These are phyloP conservation scores for Fusarium sororula DNA, from an alignment of 2,329 filamentous ascomycete genomes.

Conservation along the genomic window DNA sequence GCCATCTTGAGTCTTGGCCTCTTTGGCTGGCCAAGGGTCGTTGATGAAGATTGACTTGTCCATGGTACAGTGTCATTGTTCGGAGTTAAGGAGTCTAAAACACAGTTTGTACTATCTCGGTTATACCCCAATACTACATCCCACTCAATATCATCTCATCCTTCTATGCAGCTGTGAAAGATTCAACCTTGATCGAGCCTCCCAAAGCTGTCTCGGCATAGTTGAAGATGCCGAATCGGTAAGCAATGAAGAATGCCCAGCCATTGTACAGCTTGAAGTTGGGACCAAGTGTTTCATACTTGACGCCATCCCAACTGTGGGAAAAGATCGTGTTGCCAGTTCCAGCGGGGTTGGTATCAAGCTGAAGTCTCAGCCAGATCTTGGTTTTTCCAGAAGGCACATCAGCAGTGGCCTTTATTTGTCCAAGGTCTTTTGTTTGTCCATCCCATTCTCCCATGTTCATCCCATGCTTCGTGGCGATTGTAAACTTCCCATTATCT, in stretches of 20 bases:
- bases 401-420: constrained; percentile 29
- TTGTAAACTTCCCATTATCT: constrained; percentile 37
- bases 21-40: too few relatives aligned
- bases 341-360: constrained; percentile 39
- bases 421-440: constrained; percentile 26
- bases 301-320: constrained; percentile 28
- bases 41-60: too few relatives aligned
- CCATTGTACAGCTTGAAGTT: constrained; percentile 50
- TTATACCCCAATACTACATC: neutral
- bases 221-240: constrained; percentile 61
- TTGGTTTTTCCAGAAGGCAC: constrained; percentile 29
- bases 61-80: neutral
- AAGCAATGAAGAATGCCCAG: constrained; percentile 60
- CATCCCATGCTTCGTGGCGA: constrained; percentile 51
- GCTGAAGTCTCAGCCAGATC: constrained; percentile 37
- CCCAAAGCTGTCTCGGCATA: constrained; percentile 56
- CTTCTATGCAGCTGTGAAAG: constrained; percentile 22
- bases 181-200: constrained; percentile 42
- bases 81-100: neutral
- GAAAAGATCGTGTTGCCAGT: constrained; percentile 32
- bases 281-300: constrained; percentile 42
- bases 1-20: neutral
- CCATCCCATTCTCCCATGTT: constrained; percentile 47
- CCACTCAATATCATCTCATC: neutral
- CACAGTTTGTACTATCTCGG: neutral